Conservation (phyloP, 139 green algal species). For the Chlorella sp. region DNA sequence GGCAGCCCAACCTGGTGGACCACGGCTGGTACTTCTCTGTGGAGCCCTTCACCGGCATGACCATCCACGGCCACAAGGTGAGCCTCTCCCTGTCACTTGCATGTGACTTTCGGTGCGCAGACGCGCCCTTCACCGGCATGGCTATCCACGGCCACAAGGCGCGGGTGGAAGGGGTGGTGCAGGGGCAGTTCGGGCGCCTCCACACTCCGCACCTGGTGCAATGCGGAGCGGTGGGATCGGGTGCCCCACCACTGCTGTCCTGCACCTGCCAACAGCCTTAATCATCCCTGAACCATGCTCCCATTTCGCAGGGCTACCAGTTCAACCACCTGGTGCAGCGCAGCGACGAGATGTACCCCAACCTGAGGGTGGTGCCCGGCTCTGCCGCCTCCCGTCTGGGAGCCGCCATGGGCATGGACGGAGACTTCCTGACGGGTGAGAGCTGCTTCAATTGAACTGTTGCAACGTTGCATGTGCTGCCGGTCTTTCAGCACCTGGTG, state of each 20-base stretch:
- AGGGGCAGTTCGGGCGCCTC: too few species aligned
- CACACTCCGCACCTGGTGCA: too few species aligned
- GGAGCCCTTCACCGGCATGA: constrained; percentile 42
- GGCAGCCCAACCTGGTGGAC: not conserved
- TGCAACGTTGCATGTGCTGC: too few species aligned
- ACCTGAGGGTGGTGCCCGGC: constrained; percentile 38
- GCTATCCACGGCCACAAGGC: too few species aligned
- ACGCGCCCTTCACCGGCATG: too few species aligned
- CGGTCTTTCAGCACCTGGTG: too few species aligned
- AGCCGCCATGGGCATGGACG: not conserved
- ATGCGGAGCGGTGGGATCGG: too few species aligned
- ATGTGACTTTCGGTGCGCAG: not conserved
- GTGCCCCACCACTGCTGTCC: too few species aligned
- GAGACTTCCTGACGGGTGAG: constrained; percentile 31
- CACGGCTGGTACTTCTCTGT: constrained; percentile 44
- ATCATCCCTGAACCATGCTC: not conserved
- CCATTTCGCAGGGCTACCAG: constrained; percentile 24
- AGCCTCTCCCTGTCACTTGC: not conserved
- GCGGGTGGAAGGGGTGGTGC: too few species aligned
- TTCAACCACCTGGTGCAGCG: constrained; percentile 29
- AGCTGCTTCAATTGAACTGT: too few species aligned
- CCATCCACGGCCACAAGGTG: constrained; percentile 40
- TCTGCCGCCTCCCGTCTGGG: not conserved
- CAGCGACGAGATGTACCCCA: constrained; percentile 40
- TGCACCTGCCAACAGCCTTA: too few species aligned